Evolutionary conservation across 2,329 filamentous ascomycete species (phyloP), one percentile per base, ranked within the genome.

Genomic region (Meredithiella fracta): DNA sequence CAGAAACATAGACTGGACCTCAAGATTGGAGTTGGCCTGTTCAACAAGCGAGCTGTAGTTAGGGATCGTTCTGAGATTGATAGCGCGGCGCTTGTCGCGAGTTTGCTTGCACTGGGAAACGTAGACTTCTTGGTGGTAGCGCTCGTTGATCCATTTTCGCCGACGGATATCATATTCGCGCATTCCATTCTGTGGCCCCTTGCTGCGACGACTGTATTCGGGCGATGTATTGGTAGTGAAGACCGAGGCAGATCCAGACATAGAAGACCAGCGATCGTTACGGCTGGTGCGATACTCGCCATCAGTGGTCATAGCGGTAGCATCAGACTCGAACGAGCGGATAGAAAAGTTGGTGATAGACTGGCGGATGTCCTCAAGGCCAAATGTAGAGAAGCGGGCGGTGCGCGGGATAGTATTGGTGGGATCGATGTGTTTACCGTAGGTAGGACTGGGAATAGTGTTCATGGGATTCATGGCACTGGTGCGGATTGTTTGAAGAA

Each of bases 291-390:
- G 55, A 53, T 59, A 56, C 31, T 59, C 57, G 23, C 50, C 50
- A 31, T 59, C 53, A 9, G 38, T 22, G 26, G 44, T 37, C 6
- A 49, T 42, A 23, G 49, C 8, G 26, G 47, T 40, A 5, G 57
- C 52, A 25, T 58, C 56, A 6, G 56, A 58, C 40, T 58, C 56
- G n/a, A 42, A 58, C 3, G 57, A 59, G 17, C 34, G 37, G 31
- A 59, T 59, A n/a, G 57, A 59, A 31, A 59, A 59, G 17, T 52
- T 54, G 23, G 56, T 55, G 44, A 61, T 59, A 14, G 59, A 61
- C 38, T 59, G 53, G 55, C 60, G 57, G 47, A 61, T 51, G 26
- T 61, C 59, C 23, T 61, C 60, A 22, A 60, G 50, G n/a, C 54
- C 59, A 34, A 34, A 34, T 7, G 26, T 51, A 5, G 57, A 59